Base-by-base conservation (phyloP, 129 eudicot species). In the Tanacetum coccineum region DNA sequence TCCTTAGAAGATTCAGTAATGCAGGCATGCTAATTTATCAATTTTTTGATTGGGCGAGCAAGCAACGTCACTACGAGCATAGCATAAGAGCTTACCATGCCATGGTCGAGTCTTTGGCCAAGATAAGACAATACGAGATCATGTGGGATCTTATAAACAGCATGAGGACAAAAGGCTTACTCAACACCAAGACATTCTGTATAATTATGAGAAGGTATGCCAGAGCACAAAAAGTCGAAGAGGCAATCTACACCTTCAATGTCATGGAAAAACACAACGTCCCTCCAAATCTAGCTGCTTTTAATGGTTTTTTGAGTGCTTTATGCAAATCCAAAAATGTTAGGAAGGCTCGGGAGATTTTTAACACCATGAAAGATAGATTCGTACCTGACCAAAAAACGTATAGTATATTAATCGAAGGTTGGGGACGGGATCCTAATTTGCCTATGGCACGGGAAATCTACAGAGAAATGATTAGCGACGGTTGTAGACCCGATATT, bases 341-440 rank as follows among this genome's bases (percentile, higher is more conserved):
- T 50, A 82, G 95, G 21, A 93, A 89, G 65, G 99, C 96, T 15
- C 96, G 86, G 59, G 99, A 93, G 79, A 86, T 93, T 58, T 93
- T 93, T 72, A 81, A 93, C 68, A 64, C 71, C 61, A 93, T 84
- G 95, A 89, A 82, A 70, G 79, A 79, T 44, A 81, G 81, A 28
- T 93, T 82, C 70, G 10, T 44, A 61, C 90, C 99, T 1, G 99
- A 93, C 76, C 85, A 91, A 32, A 93, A 93, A 79, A 89, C 92
- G 13, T 93, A 86, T 66, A 89, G 96, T 78, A 93, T 93, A 70
- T 77, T 93, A 80, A 79, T 93, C 42, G 93, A 89, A 30, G 99
- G 96, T 11, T 93, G 99, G 96, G 99, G 96, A 63, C 74, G 93
- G 72, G 95, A 77, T 52, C 99, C 99, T 0, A 93, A 89, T 82